Percentiles rank a stretch among this genome's conserved stretches.
Evolutionary conservation across 495 filamentous ascomycete genomes (phyloP).

Genomic region (Podospora australis): DNA sequence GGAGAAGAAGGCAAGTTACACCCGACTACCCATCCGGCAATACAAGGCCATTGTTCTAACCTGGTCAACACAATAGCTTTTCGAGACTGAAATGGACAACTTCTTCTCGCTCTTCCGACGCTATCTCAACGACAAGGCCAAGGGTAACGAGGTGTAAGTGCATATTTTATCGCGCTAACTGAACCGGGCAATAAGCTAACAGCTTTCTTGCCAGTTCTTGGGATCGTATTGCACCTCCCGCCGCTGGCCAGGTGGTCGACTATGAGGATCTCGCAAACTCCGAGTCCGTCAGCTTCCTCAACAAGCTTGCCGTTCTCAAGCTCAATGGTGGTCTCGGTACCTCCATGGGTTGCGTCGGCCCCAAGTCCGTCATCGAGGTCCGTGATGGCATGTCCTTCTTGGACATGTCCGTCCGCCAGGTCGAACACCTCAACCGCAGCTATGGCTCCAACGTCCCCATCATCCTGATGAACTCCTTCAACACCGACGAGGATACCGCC

Average conservation of each 20-base stretch:
- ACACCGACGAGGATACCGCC: conserved; percentile 95
- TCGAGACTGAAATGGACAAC: conserved; percentile 99
- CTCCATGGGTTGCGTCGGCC: conserved; percentile 98
- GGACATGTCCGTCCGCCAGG: conserved; percentile 96
- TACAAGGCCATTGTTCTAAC: no score
- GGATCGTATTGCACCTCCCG: conserved; percentile 91
- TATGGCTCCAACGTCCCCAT: conserved; percentile 97
- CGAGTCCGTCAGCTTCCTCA: conserved; percentile 85
- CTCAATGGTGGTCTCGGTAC: conserved; percentile 99
- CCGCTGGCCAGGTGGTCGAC: conserved; percentile 84
- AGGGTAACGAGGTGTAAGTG: conserved; percentile 77
- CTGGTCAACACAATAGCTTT: conserved; percentile 44
- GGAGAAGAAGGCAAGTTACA: conserved; percentile 66
- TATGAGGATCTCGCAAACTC: conserved; percentile 81
- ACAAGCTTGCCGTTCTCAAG: conserved; percentile 97
- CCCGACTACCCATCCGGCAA: no score
- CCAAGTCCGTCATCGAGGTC: conserved; percentile 99
- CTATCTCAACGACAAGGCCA: conserved; percentile 97
- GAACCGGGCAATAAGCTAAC: conserved; percentile 19
- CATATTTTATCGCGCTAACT: not conserved
- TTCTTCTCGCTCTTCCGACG: conserved; percentile 96
- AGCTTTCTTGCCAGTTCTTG: conserved; percentile 55
- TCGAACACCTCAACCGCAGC: conserved; percentile 97
- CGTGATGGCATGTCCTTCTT: conserved; percentile 99
- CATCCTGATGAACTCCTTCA: conserved; percentile 99